A percentile compares a stretch with the other conserved stretches of the same genome.
Evolutionary conservation across 1,139 yeast genomes (phyloP).

Genomic region (Diutina scorzettiae): DNA sequence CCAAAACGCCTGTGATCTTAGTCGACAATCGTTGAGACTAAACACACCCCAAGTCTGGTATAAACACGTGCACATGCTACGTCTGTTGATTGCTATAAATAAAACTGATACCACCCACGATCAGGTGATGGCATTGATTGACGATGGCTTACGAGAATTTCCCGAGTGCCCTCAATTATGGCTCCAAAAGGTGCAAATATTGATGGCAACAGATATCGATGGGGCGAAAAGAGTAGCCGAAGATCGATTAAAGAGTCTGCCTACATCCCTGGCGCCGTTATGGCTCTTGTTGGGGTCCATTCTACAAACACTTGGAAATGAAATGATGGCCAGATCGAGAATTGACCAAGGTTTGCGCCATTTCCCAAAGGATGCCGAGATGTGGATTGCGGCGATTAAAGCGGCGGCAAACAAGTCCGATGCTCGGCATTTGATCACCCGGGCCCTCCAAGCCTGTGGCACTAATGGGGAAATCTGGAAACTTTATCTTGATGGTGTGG

Average conservation of each 20-base stretch:
- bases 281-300: conserved; percentile 48
- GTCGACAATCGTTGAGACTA: conserved; percentile 24
- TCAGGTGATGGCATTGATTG: conserved; percentile 26
- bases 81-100: conserved; percentile 15
- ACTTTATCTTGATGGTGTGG: conserved; percentile 39
- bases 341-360: conserved; percentile 56
- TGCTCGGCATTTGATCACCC: conserved; percentile 44
- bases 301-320: conserved; percentile 30
- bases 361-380: conserved; percentile 33
- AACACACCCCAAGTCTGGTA: conserved; percentile 34
- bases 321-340: conserved; percentile 53
- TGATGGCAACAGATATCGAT: conserved; percentile 13
- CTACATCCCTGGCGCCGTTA: conserved; percentile 12
- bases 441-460: conserved; percentile 53
- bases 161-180: conserved; percentile 40
- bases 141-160: conserved; percentile 33
- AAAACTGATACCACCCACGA: conserved; percentile 7
- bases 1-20: conserved; percentile 26
- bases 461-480: conserved; percentile 52
- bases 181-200: conserved; percentile 23
- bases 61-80: conserved; percentile 46
- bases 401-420: conserved; percentile 36
- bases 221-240: conserved; percentile 38
- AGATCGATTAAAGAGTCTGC: neutral
- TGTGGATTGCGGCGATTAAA: conserved; percentile 49